Conservation (phyloP, 768 basidiomycete genomes). For the Harrya chromipes region DNA sequence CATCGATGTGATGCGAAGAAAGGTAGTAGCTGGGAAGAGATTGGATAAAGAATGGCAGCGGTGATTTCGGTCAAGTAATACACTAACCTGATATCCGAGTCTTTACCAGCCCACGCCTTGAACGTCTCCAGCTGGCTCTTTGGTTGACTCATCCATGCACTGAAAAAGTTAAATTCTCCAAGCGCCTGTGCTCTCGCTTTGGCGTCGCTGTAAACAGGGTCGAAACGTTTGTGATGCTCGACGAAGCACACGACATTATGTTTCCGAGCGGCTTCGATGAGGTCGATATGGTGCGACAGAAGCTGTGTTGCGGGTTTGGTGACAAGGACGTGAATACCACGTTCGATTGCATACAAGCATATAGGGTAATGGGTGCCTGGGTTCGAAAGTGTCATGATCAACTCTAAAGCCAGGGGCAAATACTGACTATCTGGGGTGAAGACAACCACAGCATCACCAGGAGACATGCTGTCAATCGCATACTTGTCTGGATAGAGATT, state of each 20-base stretch:
- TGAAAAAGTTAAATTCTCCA: slow-evolving; percentile 95
- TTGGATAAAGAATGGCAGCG: background rate
- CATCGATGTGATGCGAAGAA: slow-evolving; percentile 92
- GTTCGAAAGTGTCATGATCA: background rate
- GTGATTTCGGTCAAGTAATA: background rate
- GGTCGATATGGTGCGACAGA: slow-evolving; percentile 74
- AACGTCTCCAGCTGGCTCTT: slow-evolving; percentile 94
- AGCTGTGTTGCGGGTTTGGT: slow-evolving; percentile 93
- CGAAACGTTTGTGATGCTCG: slow-evolving; percentile 92
- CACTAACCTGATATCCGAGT: slow-evolving; percentile 81
- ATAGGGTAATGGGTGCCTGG: slow-evolving; percentile 83
- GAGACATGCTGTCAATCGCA: slow-evolving; percentile 72
- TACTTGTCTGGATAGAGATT: slow-evolving; percentile 57
- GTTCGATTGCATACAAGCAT: slow-evolving; percentile 82
- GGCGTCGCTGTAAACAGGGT: slow-evolving; percentile 92
- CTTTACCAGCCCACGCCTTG: slow-evolving; percentile 92
- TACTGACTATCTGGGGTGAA: slow-evolving; percentile 87
- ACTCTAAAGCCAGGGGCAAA: background rate
- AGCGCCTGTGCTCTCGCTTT: slow-evolving; percentile 69
- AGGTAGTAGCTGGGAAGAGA: slow-evolving; percentile 72
- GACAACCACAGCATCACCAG: slow-evolving; percentile 88
- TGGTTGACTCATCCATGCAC: slow-evolving; percentile 96
- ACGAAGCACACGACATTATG: slow-evolving; percentile 86
- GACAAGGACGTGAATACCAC: slow-evolving; percentile 81
- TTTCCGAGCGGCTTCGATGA: slow-evolving; percentile 73